Evolutionary conservation across 306 rosid species (phyloP).

Genomic region (Rubus idaeus): DNA sequence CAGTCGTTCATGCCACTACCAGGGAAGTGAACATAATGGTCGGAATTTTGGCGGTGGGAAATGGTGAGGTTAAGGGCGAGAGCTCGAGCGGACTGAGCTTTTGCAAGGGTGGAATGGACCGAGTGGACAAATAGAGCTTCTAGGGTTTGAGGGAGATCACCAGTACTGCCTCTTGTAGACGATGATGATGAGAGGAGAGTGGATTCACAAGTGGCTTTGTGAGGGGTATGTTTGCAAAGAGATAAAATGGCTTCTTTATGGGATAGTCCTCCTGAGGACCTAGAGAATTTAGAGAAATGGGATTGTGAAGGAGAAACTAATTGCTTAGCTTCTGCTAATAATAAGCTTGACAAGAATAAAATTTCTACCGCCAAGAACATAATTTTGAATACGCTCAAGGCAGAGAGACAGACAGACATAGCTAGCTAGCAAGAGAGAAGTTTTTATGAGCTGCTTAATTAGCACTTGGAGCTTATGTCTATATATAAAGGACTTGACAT

Average conservation of each 20-base stretch:
- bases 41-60: neutral
- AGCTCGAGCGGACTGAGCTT: conserved; percentile 23
- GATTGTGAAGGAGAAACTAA: conserved; percentile 14
- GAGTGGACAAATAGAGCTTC: conserved; percentile 19
- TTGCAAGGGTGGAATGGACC: conserved; percentile 22
- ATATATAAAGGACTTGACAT: neutral
- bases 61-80: conserved; percentile 25
- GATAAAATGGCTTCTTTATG: conserved; percentile 14
- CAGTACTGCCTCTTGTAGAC: neutral
- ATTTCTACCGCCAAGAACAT: neutral
- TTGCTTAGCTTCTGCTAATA: conserved; percentile 6
- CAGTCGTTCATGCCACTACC: conserved; percentile 26
- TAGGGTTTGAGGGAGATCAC: neutral
- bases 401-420: neutral
- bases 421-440: neutral
- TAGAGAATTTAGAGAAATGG: conserved; percentile 22
- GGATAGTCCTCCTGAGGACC: neutral
- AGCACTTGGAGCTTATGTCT: neutral
- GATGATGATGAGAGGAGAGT: neutral
- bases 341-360: neutral
- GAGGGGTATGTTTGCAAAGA: conserved; percentile 24
- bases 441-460: neutral
- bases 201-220: conserved; percentile 27
- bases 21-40: neutral
- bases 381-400: neutral